Conservation (phyloP, 768 basidiomycete genomes). For the Boletus subcaerulescens region DNA sequence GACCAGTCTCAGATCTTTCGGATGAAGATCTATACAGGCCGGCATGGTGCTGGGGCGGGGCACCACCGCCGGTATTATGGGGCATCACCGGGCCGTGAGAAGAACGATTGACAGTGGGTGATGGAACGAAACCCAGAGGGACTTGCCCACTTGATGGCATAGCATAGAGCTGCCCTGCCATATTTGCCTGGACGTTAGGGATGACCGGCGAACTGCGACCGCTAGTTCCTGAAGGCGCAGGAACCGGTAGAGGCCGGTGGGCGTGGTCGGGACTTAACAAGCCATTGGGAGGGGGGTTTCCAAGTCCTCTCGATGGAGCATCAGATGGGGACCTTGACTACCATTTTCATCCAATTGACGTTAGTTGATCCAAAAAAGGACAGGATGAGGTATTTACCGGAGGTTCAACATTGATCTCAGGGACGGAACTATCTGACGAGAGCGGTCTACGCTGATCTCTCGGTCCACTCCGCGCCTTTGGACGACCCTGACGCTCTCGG, state of each 20-base stretch:
- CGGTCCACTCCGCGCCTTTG: constrained; percentile 14
- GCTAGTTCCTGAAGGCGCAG: constrained; percentile 12
- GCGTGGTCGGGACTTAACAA: constrained; percentile 34
- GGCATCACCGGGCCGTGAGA: constrained; percentile 26
- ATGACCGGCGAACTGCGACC: constrained; percentile 14
- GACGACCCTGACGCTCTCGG: constrained; percentile 28
- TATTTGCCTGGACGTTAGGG: constrained; percentile 8
- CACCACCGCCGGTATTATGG: constrained; percentile 6
- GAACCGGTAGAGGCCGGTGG: constrained; percentile 25
- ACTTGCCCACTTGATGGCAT: constrained; percentile 8
- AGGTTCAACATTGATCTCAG: constrained; percentile 32
- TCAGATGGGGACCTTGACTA: constrained; percentile 33
- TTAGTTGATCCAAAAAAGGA: constrained; percentile 13
- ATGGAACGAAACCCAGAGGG: constrained; percentile 11
- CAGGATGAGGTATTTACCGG: constrained; percentile 22
- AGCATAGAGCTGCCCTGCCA: constrained; percentile 16
- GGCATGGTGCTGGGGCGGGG: constrained; percentile 9
- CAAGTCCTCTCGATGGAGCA: constrained; percentile 29
- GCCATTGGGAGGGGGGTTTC: constrained; percentile 6
- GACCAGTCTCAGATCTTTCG: constrained; percentile 16
- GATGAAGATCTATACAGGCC: constrained; percentile 13
- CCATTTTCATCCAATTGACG: constrained; percentile 7
- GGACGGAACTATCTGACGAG: constrained; percentile 35
- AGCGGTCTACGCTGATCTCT: constrained; percentile 22
- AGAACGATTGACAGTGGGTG: neutral